Conservation (phyloP, 768 basidiomycete species). For the Boletus rubropictus region DNA sequence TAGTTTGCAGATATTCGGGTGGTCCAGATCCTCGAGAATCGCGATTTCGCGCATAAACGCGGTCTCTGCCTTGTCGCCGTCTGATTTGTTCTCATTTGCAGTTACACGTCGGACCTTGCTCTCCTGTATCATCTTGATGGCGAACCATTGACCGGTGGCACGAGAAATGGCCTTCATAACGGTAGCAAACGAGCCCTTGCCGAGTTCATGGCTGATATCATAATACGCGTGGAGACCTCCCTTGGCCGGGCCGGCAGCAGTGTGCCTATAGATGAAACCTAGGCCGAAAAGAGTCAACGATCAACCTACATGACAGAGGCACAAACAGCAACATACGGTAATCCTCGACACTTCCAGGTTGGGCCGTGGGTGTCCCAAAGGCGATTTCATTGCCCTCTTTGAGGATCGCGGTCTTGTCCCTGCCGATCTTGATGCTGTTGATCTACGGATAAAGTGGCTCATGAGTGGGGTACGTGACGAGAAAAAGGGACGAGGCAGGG, state of each 20-base stretch:
- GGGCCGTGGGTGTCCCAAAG: constrained; percentile 59
- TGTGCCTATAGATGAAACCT: constrained; percentile 73
- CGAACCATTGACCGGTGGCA: constrained; percentile 66
- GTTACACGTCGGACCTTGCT: constrained; percentile 39
- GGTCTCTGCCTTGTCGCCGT: constrained; percentile 27
- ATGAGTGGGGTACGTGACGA: constrained; percentile 9
- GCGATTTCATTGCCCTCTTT: constrained; percentile 77
- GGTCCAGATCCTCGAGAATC: constrained; percentile 70
- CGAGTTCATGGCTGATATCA: constrained; percentile 66
- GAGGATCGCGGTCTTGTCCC: constrained; percentile 36
- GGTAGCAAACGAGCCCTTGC: constrained; percentile 87
- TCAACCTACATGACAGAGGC: neutral
- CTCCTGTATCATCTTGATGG: constrained; percentile 81
- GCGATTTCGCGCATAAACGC: constrained; percentile 66
- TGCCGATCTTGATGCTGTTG: constrained; percentile 39
- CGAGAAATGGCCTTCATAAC: constrained; percentile 79
- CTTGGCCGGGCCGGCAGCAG: constrained; percentile 43
- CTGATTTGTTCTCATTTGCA: constrained; percentile 28
- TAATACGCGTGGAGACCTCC: constrained; percentile 60
- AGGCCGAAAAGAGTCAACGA: neutral
- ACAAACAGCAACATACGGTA: constrained; percentile 50
- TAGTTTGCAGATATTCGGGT: constrained; percentile 78
- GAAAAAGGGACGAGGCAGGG: constrained; percentile 14
- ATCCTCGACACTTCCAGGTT: constrained; percentile 53
- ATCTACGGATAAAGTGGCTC: constrained; percentile 22